Evolutionary conservation across 2,329 filamentous ascomycete species (phyloP).

Genomic region (Stachybotrys chartarum): DNA sequence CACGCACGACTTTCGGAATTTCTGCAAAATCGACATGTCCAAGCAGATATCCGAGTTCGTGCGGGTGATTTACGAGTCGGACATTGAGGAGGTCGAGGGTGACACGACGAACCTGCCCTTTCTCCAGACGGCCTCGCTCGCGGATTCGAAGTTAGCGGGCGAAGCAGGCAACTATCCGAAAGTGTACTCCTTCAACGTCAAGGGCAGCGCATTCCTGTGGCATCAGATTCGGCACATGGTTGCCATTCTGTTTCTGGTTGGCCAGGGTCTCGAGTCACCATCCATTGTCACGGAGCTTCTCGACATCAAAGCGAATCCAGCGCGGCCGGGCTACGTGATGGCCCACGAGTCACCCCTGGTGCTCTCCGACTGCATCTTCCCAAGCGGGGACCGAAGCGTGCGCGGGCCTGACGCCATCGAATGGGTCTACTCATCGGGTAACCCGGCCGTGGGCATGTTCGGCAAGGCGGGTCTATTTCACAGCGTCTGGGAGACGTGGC

Average conservation of each 20-base stretch:
- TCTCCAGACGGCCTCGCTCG: constrained; percentile 35
- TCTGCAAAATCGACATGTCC: constrained; percentile 85
- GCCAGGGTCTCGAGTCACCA: constrained; percentile 76
- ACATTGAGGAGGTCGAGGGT: constrained; percentile 64
- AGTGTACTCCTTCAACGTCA: constrained; percentile 81
- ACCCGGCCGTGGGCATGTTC: constrained; percentile 50
- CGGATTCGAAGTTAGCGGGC: constrained; percentile 8
- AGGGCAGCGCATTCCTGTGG: constrained; percentile 92
- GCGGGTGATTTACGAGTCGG: constrained; percentile 70
- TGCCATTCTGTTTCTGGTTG: constrained; percentile 84
- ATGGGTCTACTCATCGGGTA: constrained; percentile 76
- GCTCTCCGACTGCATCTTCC: constrained; percentile 93
- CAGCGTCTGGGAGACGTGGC: constrained; percentile 76
- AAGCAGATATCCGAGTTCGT: constrained; percentile 86
- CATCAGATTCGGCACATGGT: constrained; percentile 96
- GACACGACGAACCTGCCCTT: constrained; percentile 48
- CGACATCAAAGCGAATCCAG: constrained; percentile 62
- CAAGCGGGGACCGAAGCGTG: constrained; percentile 29
- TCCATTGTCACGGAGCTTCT: constrained; percentile 67
- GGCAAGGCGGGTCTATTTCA: constrained; percentile 62
- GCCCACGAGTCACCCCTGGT: constrained; percentile 85
- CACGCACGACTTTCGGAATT: constrained; percentile 89
- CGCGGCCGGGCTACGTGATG: constrained; percentile 84
- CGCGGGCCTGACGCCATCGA: constrained; percentile 40
- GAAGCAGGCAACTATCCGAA: constrained; percentile 38